A percentile compares a stretch with the other conserved stretches of the same genome.
Evolutionary conservation across 1,284 basidiomycete genomes (phyloP).

Genomic region (Marasmius sp.): DNA sequence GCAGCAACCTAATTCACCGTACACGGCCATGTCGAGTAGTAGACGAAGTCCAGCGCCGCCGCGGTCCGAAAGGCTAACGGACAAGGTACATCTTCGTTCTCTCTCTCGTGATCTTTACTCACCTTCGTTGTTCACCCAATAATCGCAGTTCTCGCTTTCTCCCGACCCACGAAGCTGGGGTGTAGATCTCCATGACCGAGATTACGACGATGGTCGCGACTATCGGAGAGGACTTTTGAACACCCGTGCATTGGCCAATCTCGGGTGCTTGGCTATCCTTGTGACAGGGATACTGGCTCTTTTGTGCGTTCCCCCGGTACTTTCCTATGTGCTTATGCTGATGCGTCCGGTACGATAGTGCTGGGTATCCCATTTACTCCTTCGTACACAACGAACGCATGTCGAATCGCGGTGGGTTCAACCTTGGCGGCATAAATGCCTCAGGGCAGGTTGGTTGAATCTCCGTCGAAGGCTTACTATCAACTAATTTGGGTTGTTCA

Average conservation of each 20-base stretch:
- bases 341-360: not conserved
- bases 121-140: too few relatives aligned
- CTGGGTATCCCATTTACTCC: not conserved
- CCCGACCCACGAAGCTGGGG: not conserved
- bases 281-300: not conserved
- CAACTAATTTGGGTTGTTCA: slow-evolving; percentile 39
- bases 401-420: slow-evolving; percentile 25
- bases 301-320: not conserved
- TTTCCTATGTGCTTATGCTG: not conserved
- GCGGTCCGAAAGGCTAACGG: too few relatives aligned
- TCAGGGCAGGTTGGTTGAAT: slow-evolving; percentile 60
- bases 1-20: too few relatives aligned
- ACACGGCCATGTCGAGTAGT: too few relatives aligned
- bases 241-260: not conserved
- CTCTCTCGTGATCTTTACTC: too few relatives aligned
- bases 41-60: too few relatives aligned
- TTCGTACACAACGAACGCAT: not conserved
- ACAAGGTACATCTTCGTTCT: too few relatives aligned
- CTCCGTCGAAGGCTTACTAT: slow-evolving; percentile 21
- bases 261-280: not conserved
- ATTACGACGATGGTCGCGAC: not conserved
- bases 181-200: not conserved
- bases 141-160: not conserved
- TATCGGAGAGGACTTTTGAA: not conserved
- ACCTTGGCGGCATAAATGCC: slow-evolving; percentile 79